Evolutionary conservation across 768 basidiomycete species (phyloP), one percentile per base, ranked within the genome.

Genomic region (Suillus americanus): DNA sequence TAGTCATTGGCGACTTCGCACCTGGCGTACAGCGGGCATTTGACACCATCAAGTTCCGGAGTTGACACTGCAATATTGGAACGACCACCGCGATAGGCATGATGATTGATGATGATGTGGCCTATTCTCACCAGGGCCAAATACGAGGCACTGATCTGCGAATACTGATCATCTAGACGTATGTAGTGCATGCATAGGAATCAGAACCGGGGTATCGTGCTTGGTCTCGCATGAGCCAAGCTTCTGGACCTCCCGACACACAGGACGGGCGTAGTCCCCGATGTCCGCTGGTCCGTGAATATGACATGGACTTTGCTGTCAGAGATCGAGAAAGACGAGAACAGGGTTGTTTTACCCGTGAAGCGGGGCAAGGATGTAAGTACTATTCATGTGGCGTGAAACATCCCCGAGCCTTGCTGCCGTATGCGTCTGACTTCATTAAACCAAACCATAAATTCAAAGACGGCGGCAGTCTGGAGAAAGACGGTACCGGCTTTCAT

Each of bases 91-190:
- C 88, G 10, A 80, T 94, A 48, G 93, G 92, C 33, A 33, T 33
- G 0, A 83, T 94, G 18, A 94, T 95, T n/a, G 40, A 84, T 94
- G 18, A 94, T 95, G 86, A 94, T 94, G 90, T 93, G 91, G 90
- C 92, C 92, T 2, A 83, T 89, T 45, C 82, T 89, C 62, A 86
- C 87, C 55, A 89, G 87, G 76, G 88, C 93, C 12, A 89, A 89
- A 70, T 94, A 90, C 72, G 73, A 30, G 30, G 72, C 77, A 2
- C 81, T 4, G 30, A 94, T 2, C 88, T 87, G 0, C 63, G 71
- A 10, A 73, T 92, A 37, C 83, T 92, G 67, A 72, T 76, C 10
- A 2, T 82, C 86, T 1, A 73, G 72, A 23, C 67, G 70, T 2
- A 33, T 33, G 33, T 33, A 33, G 30, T 30, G 30, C 4, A 95